phyloP scores from a whole-genome alignment of 75 land plant genomes.

The Selaginella tamariscina region DNA sequence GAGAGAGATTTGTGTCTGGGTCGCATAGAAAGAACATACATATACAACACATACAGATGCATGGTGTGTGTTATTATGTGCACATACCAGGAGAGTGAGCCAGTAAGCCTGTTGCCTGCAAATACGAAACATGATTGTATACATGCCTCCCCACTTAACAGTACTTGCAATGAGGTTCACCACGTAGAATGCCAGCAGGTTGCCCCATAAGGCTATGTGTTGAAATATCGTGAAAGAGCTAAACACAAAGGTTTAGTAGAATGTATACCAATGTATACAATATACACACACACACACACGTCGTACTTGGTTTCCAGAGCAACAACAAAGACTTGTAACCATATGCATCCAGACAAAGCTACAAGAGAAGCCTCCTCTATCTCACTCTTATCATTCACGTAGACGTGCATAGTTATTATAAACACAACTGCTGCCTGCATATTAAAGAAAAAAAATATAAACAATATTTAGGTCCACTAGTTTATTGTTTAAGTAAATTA shows the following conservation, averaged over 20 bases:
- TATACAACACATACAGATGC: neutral
- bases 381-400: constrained; percentile 71
- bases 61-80: neutral
- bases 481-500: neutral
- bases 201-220: constrained; percentile 86
- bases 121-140: constrained; percentile 87
- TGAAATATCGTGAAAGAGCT: constrained; percentile 87
- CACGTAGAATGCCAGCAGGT: constrained; percentile 61
- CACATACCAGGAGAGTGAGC: constrained; percentile 72
- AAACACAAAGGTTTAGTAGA: constrained; percentile 14
- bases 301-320: constrained; percentile 78
- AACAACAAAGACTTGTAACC: constrained; percentile 92
- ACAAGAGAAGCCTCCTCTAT: constrained; percentile 85
- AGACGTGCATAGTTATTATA: constrained; percentile 61
- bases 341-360: constrained; percentile 94
- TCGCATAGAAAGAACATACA: neutral
- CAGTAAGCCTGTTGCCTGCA: constrained; percentile 81
- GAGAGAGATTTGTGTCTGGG: neutral
- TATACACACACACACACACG: neutral
- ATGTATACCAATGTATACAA: neutral
- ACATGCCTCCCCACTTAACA: constrained; percentile 66
- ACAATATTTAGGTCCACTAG: too few relatives aligned
- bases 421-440: constrained; percentile 84
- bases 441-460: neutral
- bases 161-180: constrained; percentile 63